A percentile compares a stretch with the other conserved stretches of the same genome.
phyloP scores from a whole-genome alignment of 768 basidiomycete genomes.

The Porpolomopsis calyptriformis region DNA sequence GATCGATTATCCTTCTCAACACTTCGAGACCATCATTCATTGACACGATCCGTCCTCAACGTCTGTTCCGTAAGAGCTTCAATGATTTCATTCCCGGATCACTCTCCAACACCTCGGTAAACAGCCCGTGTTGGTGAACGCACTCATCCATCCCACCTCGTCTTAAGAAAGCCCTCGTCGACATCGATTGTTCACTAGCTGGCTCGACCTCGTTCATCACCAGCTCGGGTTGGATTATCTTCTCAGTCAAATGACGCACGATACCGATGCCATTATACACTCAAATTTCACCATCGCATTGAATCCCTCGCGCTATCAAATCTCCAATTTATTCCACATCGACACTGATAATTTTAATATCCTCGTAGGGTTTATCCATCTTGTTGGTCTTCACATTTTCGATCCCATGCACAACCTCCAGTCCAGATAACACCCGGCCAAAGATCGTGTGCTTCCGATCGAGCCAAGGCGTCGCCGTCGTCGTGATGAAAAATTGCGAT shows the following conservation, averaged over 20 bases:
- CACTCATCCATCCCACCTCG: too few relatives aligned
- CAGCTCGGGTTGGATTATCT: too few relatives aligned
- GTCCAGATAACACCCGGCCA: conserved; percentile 74
- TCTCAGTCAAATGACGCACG: too few relatives aligned
- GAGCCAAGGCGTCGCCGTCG: conserved; percentile 86
- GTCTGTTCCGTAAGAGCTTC: conserved; percentile 15
- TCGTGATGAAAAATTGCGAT: conserved; percentile 97
- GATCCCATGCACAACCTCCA: conserved; percentile 85
- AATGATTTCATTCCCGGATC: too few relatives aligned
- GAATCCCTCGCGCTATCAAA: neutral
- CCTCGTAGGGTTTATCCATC: conserved; percentile 81
- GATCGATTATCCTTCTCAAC: neutral
- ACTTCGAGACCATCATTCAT: conserved; percentile 34
- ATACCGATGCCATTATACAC: too few relatives aligned
- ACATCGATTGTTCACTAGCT: too few relatives aligned
- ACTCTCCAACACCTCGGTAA: too few relatives aligned
- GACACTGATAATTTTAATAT: conserved; percentile 82
- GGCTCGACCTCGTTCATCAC: too few relatives aligned
- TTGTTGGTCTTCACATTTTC: conserved; percentile 85
- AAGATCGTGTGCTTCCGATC: conserved; percentile 92
- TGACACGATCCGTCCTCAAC: conserved; percentile 32
- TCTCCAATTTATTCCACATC: conserved; percentile 42
- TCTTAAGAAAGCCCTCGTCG: too few relatives aligned
- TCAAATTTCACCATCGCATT: neutral
- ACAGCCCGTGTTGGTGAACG: too few relatives aligned